These are phyloP conservation scores for Rhodotorula kratochvilovae DNA, from an alignment of 768 basidiomycete species.

Conservation along the genomic window DNA sequence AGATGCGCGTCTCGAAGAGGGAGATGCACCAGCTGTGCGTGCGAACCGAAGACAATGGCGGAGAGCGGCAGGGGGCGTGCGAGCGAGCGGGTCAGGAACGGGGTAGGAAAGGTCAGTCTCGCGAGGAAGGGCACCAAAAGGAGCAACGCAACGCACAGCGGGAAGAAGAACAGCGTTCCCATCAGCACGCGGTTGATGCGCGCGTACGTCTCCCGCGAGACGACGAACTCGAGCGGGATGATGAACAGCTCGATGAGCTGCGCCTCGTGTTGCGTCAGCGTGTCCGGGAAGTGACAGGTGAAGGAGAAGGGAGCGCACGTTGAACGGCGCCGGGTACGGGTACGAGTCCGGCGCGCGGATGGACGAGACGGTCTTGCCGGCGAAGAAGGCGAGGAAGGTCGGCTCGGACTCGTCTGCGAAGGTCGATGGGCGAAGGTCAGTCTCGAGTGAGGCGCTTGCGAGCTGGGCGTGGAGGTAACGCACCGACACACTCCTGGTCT, in stretches of 20 bases:
- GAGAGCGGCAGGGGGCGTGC: no score
- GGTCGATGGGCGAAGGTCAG: constrained; percentile 39
- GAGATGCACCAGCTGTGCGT: constrained; percentile 43
- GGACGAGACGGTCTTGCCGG: constrained; percentile 47
- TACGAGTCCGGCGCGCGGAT: constrained; percentile 45
- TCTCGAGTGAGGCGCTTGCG: background rate
- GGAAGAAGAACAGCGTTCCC: constrained; percentile 48
- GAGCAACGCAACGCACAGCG: constrained; percentile 36
- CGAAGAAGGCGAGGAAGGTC: constrained; percentile 49
- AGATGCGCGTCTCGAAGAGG: constrained; percentile 48
- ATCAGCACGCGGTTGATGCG: constrained; percentile 48
- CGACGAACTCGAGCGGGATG: constrained; percentile 43
- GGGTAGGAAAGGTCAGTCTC: no score
- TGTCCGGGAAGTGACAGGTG: background rate
- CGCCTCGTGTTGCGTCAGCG: background rate
- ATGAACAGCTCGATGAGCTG: constrained; percentile 37
- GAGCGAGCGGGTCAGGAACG: no score
- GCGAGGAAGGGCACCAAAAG: background rate
- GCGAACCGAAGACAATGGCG: no score
- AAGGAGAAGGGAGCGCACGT: background rate
- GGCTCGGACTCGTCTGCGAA: constrained; percentile 45
- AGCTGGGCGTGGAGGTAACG: background rate
- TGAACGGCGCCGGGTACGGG: constrained; percentile 46
- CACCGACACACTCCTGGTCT: constrained; percentile 36
- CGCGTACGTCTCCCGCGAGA: constrained; percentile 45